Base-by-base conservation (phyloP, 352 stramenopile species). In the Phytophthora fragariaefolia region DNA sequence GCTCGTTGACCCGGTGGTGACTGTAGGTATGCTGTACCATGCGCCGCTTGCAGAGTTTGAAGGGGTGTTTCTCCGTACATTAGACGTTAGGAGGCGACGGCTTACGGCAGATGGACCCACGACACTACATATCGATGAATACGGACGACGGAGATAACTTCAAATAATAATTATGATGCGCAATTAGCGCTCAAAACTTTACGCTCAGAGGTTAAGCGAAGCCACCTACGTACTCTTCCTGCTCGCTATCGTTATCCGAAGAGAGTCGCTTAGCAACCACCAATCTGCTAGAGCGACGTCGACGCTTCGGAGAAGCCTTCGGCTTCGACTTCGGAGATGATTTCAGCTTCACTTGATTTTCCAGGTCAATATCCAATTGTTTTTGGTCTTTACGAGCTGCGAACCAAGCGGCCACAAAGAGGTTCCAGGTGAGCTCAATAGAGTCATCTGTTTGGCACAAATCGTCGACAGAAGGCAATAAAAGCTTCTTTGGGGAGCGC, bases 301-400 rank as follows among this genome's bases (percentile, higher is more conserved):
- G 77, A 58, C 79, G 79, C 47, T 71, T 85, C 34, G 64, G 40
- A 45, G 54, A 22, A 9, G 28, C 45, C 23, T 58, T 63, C 1
- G 65, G n/a, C n/a, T n/a, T n/a, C n/a, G n/a, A n/a, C 47, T 71
- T 85, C 34, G 64, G 40, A 45, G 54, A 22, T 8, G 28, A 40
- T 20, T 58, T 63, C 1, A 63, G 59, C 28, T 59, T 73, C 12
- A 79, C 46, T 0, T 58, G 23, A 43, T 55, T 22, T 62, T 73
- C 23, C 23, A 76, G 63, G 18, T 91, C 85, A 32, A 92, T 77
- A 63, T 95, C 84, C 57, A 90, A 63, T 40, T 94, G 77, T 32
- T 77, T 78, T 54, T 93, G 79, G 49, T 96, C 88, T 46, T 92
- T 77, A 5, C 76, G 78, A 22, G 79, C 74, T 17, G 75, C 80